Base-by-base conservation (phyloP, 768 basidiomycete genomes). In the Russula sp. region DNA sequence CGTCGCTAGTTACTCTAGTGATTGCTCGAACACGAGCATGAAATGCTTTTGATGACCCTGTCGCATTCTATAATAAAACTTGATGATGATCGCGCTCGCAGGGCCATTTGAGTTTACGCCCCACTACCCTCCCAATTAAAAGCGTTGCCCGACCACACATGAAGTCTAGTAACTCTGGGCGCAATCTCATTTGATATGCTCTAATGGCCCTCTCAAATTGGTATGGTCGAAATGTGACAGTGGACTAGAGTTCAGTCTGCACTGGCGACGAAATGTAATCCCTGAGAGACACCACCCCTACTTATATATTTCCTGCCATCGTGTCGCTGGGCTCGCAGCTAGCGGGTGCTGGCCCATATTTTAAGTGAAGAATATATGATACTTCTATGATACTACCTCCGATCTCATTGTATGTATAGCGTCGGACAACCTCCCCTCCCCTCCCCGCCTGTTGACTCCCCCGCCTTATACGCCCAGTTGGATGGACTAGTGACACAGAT, bases 381-480 rank as follows among this genome's bases (percentile, higher is more conserved):
- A 9, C 22, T 10, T 37, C 11, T 20, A 16, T 20, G 14, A 31
- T n/a, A 2, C 31, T 34, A 14, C 40, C 14, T 22, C 59, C 20
- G 16, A 16, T 37, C 5, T 39, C 1, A 2, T 2, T 34, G 18
- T 44, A 40, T 27, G 27, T 27, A 27, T 27, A 13, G 3, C 44
- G 3, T 32, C 22, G 34, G 16, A 13, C 37, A 16, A 44, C 9
- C 22, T 31, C 6, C 18, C 13, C 22, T 40, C 44, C 27, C 31
- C 44, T 48, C 47, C 47, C 47, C 47, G n/a, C 47, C 11, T 8
- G 20, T 20, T 20, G 14, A 40, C 31, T 22, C 9, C 13, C 34
- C 44, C 37, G 6, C n/a, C 56, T 6, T 47, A 54, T 32, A 48
- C 20, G 20, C 62, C 63, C 63, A 67, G 66, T 65, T 67, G 66